Conservation (phyloP, 768 basidiomycete species). For the Pholiota microspora region DNA sequence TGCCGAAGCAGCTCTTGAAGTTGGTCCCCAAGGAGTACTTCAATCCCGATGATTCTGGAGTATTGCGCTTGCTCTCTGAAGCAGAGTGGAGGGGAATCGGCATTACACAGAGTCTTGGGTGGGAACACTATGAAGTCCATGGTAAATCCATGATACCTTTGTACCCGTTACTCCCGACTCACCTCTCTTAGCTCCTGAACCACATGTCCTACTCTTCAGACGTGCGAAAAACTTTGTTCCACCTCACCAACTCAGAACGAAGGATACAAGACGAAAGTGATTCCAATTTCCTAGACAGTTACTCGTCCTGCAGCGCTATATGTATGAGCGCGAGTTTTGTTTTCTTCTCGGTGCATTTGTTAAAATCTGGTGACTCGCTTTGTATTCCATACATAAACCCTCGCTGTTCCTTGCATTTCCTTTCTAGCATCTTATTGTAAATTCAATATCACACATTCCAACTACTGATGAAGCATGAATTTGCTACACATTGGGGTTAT, state of each 20-base stretch:
- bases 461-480: not conserved
- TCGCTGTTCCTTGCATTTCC: constrained; percentile 16
- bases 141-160: constrained; percentile 42
- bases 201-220: constrained; percentile 92
- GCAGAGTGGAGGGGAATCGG: constrained; percentile 96
- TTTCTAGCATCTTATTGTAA: constrained; percentile 18
- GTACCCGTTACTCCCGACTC: not conserved
- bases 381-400: constrained; percentile 16
- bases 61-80: constrained; percentile 80
- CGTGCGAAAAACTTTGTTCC: constrained; percentile 68
- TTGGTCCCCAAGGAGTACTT: constrained; percentile 88
- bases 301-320: not conserved
- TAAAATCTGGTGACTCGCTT: constrained; percentile 14
- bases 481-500: not conserved
- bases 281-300: not conserved
- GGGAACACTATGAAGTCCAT: constrained; percentile 98
- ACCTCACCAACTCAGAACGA: constrained; percentile 41
- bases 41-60: constrained; percentile 68
- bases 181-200: constrained; percentile 69
- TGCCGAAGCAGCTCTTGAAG: constrained; percentile 93
- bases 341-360: constrained; percentile 12
- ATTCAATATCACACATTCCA: constrained; percentile 15
- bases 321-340: constrained; percentile 5
- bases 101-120: constrained; percentile 93
- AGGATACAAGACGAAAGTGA: constrained; percentile 43